Evolutionary conservation across 2,329 filamentous ascomycete species (phyloP), one percentile per base, ranked within the genome.

Genomic region (Colletotrichum eremochloae): DNA sequence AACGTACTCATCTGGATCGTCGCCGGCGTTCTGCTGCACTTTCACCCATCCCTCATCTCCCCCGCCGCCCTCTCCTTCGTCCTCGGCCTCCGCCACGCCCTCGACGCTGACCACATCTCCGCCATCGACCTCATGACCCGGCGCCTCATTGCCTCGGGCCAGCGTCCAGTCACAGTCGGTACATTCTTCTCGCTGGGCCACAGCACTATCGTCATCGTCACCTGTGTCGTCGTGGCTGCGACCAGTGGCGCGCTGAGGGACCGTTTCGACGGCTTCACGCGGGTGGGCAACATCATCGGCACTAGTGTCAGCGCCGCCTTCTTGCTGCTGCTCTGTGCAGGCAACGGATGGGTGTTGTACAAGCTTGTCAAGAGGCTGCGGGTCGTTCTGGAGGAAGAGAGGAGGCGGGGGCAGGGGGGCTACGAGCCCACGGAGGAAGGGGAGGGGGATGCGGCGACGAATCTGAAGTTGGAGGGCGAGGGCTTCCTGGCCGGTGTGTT

Each of bases 101-200:
- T 98, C 56, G 96, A 98, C 79, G 96, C 96, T n/a, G 96, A 98
- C 82, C 96, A 98, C 80, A 89, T 88, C 77, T 83, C 83, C 77
- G 96, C 95, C 74, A 99, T 98, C 77, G 96, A 98, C 82, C 88
- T 98, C 48, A 97, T 97, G 92, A 98, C 96, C 0, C 89, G 96
- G 3, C 91, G 96, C 8, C 89, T 98, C 33, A 90, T 98, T 48
- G 95, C 95, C 0, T 89, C 93, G 0, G 95, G 94, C 24, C 94
- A 96, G 79, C 90, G 90, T 1, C 95, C 96, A 2, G 95, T 97
- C 14, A 96, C 95, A 0, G 96, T 98, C 1, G 96, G 96, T 55
- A 97, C 94, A 1, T 98, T 94, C 80, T 98, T 99, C 85, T 96
- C 93, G 0, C 88, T 98, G 0, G 96, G 96, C 0, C 96, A 98